Evolutionary conservation across 805 yeast species (phyloP).

Genomic region (Lachancea mirantina): DNA sequence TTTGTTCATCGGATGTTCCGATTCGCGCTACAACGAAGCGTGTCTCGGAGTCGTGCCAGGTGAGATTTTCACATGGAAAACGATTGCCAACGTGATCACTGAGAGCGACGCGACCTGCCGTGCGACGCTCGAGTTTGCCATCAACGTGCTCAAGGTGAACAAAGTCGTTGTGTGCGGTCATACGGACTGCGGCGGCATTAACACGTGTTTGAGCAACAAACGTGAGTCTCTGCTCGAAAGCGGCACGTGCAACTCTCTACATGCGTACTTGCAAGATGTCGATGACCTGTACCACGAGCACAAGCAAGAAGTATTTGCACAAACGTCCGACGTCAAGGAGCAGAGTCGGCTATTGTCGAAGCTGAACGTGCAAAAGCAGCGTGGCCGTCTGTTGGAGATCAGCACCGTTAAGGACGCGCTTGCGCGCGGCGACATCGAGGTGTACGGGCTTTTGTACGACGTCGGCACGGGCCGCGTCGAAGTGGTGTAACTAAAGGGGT

Average conservation of each 20-base stretch:
- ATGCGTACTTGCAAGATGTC: constrained; percentile 50
- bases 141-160: constrained; percentile 72
- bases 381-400: constrained; percentile 50
- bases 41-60: constrained; percentile 80
- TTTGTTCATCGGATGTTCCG: constrained; percentile 90
- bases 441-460: constrained; percentile 80
- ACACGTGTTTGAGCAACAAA: constrained; percentile 65
- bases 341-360: constrained; percentile 62
- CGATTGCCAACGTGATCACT: constrained; percentile 73
- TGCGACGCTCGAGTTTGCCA: constrained; percentile 81
- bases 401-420: constrained; percentile 59
- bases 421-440: constrained; percentile 54
- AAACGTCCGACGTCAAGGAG: constrained; percentile 40
- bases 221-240: constrained; percentile 40
- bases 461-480: constrained; percentile 66
- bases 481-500: too few species aligned
- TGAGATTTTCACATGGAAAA: constrained; percentile 81
- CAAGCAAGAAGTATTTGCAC: constrained; percentile 40
- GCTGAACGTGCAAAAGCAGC: constrained; percentile 68
- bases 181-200: constrained; percentile 90
- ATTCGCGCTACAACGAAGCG: constrained; percentile 79
- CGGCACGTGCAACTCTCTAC: constrained; percentile 38
- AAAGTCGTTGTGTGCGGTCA: constrained; percentile 89
- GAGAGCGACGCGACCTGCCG: constrained; percentile 62
- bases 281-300: constrained; percentile 61